phyloP scores from a whole-genome alignment of 495 filamentous ascomycete species.

The Aspergillus incahuasiensis region DNA sequence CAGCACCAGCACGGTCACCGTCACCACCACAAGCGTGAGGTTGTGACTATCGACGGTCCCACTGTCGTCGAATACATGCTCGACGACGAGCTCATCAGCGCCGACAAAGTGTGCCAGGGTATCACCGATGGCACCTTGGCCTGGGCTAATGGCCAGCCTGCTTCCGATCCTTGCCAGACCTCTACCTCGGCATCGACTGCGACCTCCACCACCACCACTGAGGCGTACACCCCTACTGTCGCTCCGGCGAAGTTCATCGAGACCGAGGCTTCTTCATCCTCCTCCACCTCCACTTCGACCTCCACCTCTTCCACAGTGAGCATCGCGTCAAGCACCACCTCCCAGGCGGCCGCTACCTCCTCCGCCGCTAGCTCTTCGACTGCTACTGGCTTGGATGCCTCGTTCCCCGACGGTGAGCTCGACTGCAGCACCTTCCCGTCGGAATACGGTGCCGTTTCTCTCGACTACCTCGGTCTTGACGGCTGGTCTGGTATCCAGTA shows the following conservation, averaged over 20 bases:
- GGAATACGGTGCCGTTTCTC: slow-evolving; percentile 71
- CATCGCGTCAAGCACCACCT: slow-evolving; percentile 16
- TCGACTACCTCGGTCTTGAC: slow-evolving; percentile 61
- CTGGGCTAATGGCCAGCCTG: slow-evolving; percentile 33
- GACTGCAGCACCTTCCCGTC: slow-evolving; percentile 73
- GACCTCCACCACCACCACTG: slow-evolving; percentile 8
- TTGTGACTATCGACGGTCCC: slow-evolving; percentile 44
- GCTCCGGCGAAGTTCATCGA: slow-evolving; percentile 30
- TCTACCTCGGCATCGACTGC: slow-evolving; percentile 4
- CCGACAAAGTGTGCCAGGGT: slow-evolving; percentile 56
- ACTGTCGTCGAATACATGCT: slow-evolving; percentile 58
- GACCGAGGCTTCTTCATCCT: slow-evolving; percentile 21
- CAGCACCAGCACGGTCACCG: slow-evolving; percentile 44
- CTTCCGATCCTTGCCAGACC: slow-evolving; percentile 30
- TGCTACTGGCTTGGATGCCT: slow-evolving; percentile 52
- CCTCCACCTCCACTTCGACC: slow-evolving; percentile 15
- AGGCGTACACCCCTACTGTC: slow-evolving; percentile 17
- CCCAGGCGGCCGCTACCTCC: slow-evolving; percentile 18
- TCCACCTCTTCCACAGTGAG: slow-evolving; percentile 16
- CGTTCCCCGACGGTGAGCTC: slow-evolving; percentile 75
- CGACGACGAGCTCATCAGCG: slow-evolving; percentile 49
- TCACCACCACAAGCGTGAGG: slow-evolving; percentile 37
- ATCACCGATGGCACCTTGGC: slow-evolving; percentile 49
- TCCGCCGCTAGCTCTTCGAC: slow-evolving; percentile 21
- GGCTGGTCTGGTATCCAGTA: slow-evolving; percentile 84